phyloP scores from a whole-genome alignment of 2,329 filamentous ascomycete genomes.

The Endoconidiophora laricicola region DNA sequence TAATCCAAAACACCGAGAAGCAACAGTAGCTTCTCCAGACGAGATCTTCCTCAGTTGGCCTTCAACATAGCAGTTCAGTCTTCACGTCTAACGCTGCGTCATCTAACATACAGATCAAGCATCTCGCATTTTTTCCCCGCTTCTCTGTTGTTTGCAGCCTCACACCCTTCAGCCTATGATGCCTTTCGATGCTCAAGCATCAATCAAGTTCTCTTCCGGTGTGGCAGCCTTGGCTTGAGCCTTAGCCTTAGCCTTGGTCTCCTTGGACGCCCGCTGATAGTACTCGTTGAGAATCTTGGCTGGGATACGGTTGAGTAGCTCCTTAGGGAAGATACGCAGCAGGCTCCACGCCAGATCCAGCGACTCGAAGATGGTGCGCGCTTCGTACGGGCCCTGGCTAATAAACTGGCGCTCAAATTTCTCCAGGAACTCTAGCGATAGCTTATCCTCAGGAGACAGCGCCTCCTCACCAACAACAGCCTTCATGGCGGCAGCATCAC shows the following conservation, averaged over 20 bases:
- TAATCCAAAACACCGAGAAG: too few relatives aligned
- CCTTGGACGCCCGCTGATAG: conserved; percentile 52
- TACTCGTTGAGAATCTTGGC: conserved; percentile 70
- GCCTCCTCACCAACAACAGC: conserved; percentile 98
- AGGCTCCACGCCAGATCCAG: conserved; percentile 93
- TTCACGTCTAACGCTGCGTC: too few relatives aligned
- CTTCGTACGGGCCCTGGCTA: conserved; percentile 79
- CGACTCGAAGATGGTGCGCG: conserved; percentile 78
- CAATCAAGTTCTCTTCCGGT: conserved; percentile 43
- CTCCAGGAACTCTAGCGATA: conserved; percentile 93
- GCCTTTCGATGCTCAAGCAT: conserved; percentile 27
- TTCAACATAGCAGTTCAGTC: too few relatives aligned
- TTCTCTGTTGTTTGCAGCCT: background rate
- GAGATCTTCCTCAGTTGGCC: too few relatives aligned
- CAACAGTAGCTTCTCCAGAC: too few relatives aligned
- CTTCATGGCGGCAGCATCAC: conserved; percentile 97
- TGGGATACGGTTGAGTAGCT: conserved; percentile 87
- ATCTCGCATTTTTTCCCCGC: background rate
- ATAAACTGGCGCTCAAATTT: conserved; percentile 98
- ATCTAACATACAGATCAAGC: too few relatives aligned
- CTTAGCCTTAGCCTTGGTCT: conserved; percentile 47
- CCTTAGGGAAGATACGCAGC: conserved; percentile 94
- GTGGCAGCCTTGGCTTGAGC: conserved; percentile 27
- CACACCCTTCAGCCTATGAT: too few relatives aligned
- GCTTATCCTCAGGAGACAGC: conserved; percentile 86